Percentiles rank a stretch among this genome's conserved stretches.
Conservation (phyloP, 2,329 filamentous ascomycete species). For the Bipolaris zeicola region DNA sequence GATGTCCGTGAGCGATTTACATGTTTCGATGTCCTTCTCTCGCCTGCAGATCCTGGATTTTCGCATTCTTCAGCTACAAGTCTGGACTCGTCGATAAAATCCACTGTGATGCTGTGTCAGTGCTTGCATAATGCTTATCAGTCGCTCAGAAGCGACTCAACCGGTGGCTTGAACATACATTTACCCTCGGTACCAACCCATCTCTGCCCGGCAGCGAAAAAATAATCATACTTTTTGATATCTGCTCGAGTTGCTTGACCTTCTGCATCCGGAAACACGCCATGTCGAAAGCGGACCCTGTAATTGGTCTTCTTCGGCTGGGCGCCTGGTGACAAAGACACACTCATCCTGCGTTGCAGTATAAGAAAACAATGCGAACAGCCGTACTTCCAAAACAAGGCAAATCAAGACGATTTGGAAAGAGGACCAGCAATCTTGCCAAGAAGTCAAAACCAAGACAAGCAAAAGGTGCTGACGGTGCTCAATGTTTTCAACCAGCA, state of each 20-base stretch:
- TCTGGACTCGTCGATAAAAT: constrained; percentile 27
- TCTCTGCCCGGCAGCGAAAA: constrained; percentile 22
- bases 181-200: constrained; percentile 22
- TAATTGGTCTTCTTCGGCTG: constrained; percentile 23
- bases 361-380: neutral
- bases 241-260: constrained; percentile 24
- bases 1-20: constrained; percentile 1
- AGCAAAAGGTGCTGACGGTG: constrained; percentile 2
- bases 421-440: neutral
- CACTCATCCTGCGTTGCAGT: neutral
- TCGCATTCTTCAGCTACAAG: constrained; percentile 21
- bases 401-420: neutral
- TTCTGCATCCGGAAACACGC: constrained; percentile 24
- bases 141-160: neutral
- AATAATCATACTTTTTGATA: constrained; percentile 35
- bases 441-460: neutral
- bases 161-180: constrained; percentile 14
- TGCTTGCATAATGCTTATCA: neutral
- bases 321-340: neutral
- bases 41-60: neutral
- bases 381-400: neutral
- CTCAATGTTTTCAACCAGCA: neutral
- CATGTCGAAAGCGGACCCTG: constrained; percentile 28
- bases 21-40: constrained; percentile 7
- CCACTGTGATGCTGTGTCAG: constrained; percentile 10